Conservation (phyloP, 1,139 yeast species). For the Casaregolazyma lundiana region DNA sequence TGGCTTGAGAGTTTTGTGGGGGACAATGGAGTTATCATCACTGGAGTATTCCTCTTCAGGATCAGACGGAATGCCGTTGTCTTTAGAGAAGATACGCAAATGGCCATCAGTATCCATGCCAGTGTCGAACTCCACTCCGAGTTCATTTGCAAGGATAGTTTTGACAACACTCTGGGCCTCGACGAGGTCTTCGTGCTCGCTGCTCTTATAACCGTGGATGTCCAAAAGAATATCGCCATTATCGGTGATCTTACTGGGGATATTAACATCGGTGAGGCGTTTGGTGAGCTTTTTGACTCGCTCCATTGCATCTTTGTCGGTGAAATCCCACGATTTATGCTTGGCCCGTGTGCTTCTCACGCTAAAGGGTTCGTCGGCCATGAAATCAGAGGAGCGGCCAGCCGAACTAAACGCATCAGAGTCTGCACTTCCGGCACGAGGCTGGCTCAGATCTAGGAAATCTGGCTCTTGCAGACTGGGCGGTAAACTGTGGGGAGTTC, state of each 20-base stretch:
- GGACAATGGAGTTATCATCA: constrained; percentile 8
- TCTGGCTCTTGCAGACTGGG: constrained; percentile 50
- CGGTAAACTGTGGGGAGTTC: constrained; percentile 15
- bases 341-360: neutral
- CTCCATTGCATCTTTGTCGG: constrained; percentile 48
- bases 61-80: constrained; percentile 18
- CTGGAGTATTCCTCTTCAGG: constrained; percentile 11
- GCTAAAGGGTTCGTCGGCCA: neutral
- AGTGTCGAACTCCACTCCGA: constrained; percentile 48
- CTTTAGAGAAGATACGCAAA: constrained; percentile 54
- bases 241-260: constrained; percentile 82
- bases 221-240: constrained; percentile 90
- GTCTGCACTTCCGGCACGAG: constrained; percentile 7
- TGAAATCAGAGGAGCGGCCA: neutral
- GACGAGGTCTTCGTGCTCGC: constrained; percentile 52
- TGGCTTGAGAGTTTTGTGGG: constrained; percentile 7
- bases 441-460: constrained; percentile 39
- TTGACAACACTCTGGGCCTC: constrained; percentile 55
- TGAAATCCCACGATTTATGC: constrained; percentile 8
- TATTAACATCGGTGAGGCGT: constrained; percentile 62
- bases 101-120: constrained; percentile 64
- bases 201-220: constrained; percentile 95
- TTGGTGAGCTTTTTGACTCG: constrained; percentile 66
- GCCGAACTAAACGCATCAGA: neutral
- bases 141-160: constrained; percentile 65